phyloP scores from a whole-genome alignment of 2,329 filamentous ascomycete genomes.

The Penicillium sp. region DNA sequence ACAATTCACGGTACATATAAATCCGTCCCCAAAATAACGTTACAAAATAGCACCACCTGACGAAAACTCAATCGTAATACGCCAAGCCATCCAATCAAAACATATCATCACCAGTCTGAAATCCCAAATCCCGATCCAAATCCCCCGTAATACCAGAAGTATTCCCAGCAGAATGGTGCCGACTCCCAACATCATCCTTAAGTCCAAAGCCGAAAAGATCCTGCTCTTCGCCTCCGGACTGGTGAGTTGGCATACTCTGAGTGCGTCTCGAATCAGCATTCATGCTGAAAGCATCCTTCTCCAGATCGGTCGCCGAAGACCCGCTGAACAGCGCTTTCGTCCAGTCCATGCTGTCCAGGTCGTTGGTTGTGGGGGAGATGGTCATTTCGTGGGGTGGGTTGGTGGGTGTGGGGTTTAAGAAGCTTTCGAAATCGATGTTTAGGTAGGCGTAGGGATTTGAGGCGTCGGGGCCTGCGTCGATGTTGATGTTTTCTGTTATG shows the following conservation, averaged over 20 bases:
- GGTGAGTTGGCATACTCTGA: constrained; percentile 5
- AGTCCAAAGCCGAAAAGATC: constrained; percentile 28
- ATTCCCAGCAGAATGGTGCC: constrained; percentile 16
- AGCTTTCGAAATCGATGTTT: constrained; percentile 30
- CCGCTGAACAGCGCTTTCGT: constrained; percentile 34
- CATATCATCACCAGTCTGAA: constrained; percentile 36
- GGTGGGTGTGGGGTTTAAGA: constrained; percentile 19
- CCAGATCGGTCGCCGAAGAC: constrained; percentile 15
- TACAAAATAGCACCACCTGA: no score
- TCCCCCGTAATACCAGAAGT: constrained; percentile 38
- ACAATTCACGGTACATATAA: no score
- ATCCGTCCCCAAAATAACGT: no score
- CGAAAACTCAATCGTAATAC: no score
- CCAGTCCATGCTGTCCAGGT: constrained; percentile 35
- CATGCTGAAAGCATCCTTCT: constrained; percentile 13
- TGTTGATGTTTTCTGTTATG: background rate
- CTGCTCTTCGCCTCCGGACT: background rate
- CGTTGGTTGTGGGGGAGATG: constrained; percentile 15
- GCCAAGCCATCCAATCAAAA: no score
- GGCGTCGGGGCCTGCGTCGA: background rate
- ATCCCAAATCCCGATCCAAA: constrained; percentile 42
- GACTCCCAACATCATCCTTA: constrained; percentile 14
- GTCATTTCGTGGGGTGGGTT: constrained; percentile 8
- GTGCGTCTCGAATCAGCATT: constrained; percentile 4
- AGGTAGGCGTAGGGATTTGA: constrained; percentile 27